Conservation (phyloP, 1,284 basidiomycete species). For the Fomitiporia mediterranea region DNA sequence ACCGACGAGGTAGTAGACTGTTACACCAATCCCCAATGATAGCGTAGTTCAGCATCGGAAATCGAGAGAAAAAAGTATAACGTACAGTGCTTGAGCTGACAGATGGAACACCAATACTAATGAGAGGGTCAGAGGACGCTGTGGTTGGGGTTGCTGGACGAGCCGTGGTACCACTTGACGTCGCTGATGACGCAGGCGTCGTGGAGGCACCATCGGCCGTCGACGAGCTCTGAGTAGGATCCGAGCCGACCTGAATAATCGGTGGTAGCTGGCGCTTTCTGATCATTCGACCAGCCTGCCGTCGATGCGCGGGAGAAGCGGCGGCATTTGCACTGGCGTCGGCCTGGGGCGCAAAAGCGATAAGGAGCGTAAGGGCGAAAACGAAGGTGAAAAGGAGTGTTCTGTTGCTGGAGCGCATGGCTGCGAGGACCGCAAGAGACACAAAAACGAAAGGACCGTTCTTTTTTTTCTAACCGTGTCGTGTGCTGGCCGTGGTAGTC, state of each 20-base stretch:
- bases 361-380: constrained; percentile 48
- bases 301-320: constrained; percentile 34
- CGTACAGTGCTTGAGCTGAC: constrained; percentile 7
- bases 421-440: constrained; percentile 20
- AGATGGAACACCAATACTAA: constrained; percentile 9
- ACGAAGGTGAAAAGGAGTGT: constrained; percentile 48
- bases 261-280: constrained; percentile 50
- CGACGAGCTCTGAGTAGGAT: background rate
- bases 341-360: constrained; percentile 40
- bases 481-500: constrained; percentile 3
- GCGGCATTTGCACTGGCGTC: constrained; percentile 41
- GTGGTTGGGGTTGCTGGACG: background rate
- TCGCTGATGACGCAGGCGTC: background rate
- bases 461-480: background rate
- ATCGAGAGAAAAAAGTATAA: too few species aligned
- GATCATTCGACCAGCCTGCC: constrained; percentile 61
- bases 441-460: background rate
- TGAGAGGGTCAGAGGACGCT: background rate
- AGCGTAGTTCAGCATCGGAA: too few species aligned
- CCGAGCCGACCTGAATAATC: constrained; percentile 18
- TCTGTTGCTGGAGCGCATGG: constrained; percentile 42
- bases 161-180: background rate
- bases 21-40: too few species aligned
- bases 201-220: background rate
- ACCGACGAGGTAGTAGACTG: constrained; percentile 14